Evolutionary conservation across 139 green algal genomes (phyloP).

Genomic region (Auxenochlorella pyrenoidosa): DNA sequence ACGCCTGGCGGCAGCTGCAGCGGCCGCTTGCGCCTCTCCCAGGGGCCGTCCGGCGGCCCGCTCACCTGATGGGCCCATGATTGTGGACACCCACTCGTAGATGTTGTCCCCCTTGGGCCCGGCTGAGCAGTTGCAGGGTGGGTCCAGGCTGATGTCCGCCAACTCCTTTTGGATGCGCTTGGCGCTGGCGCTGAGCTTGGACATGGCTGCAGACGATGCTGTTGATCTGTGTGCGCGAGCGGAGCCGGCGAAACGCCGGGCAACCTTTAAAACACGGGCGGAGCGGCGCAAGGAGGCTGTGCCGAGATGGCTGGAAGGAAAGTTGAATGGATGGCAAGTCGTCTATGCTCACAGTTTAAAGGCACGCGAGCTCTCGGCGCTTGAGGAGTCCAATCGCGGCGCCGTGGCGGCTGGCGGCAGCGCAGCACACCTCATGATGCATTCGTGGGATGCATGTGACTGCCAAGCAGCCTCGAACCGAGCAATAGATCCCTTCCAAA

Average conservation of each 20-base stretch:
- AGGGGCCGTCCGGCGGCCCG: background rate
- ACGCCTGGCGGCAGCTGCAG: background rate
- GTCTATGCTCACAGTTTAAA: too few relatives aligned
- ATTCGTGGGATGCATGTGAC: too few relatives aligned
- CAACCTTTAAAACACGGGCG: background rate
- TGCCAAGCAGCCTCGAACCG: too few relatives aligned
- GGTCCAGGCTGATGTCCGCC: conserved; percentile 94
- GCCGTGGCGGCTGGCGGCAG: too few relatives aligned
- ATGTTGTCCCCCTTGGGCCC: conserved; percentile 99
- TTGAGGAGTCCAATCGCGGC: background rate
- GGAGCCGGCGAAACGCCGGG: background rate
- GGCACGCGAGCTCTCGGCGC: too few relatives aligned
- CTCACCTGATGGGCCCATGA: conserved; percentile 89
- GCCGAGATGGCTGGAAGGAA: background rate
- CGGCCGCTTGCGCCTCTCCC: background rate
- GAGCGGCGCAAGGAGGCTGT: background rate
- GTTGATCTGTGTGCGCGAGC: background rate
- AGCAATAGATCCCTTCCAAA: too few relatives aligned
- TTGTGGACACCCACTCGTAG: conserved; percentile 96
- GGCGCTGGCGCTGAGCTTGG: conserved; percentile 46
- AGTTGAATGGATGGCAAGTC: too few relatives aligned
- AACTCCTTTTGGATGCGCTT: conserved; percentile 95
- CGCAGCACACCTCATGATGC: too few relatives aligned
- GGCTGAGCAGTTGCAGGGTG: conserved; percentile 92
- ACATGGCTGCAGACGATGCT: conserved; percentile 14